Conservation (phyloP, 345 rosid species). For the Jatropha curcas region DNA sequence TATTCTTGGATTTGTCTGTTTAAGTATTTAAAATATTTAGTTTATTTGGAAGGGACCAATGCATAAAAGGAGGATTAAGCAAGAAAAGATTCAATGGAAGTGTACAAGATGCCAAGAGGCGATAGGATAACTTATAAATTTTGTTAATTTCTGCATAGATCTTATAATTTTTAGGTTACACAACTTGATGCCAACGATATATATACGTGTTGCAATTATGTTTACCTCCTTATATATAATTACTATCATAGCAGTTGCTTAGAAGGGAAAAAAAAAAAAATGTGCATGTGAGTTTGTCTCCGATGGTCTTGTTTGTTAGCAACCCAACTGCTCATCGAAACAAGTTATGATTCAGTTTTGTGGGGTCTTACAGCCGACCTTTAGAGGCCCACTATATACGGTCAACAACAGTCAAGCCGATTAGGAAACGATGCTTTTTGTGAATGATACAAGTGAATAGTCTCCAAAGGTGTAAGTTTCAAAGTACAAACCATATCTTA, state of each 20-base stretch:
- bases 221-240: too few species aligned
- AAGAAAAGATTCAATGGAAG: constrained; percentile 21
- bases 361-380: not conserved
- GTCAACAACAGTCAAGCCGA: too few species aligned
- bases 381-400: too few species aligned
- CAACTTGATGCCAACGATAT: too few species aligned
- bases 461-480: too few species aligned
- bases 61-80: constrained; percentile 6
- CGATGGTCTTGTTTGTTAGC: not conserved
- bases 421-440: too few species aligned
- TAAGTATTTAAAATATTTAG: not conserved
- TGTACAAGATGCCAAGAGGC: constrained; percentile 19
- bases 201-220: too few species aligned
- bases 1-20: constrained; percentile 35
- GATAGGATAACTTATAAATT: too few species aligned
- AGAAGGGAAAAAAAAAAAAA: too few species aligned
- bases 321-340: not conserved
- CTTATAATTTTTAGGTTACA: not conserved
- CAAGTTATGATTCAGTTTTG: not conserved
- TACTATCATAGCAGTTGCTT: too few species aligned
- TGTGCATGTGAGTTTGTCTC: constrained; percentile 2
- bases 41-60: not conserved
- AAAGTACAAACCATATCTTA: too few species aligned
- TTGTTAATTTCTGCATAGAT: not conserved
- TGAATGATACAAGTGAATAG: too few species aligned